Conservation (phyloP, 2,329 filamentous ascomycete genomes). For the Epichloe elymi region DNA sequence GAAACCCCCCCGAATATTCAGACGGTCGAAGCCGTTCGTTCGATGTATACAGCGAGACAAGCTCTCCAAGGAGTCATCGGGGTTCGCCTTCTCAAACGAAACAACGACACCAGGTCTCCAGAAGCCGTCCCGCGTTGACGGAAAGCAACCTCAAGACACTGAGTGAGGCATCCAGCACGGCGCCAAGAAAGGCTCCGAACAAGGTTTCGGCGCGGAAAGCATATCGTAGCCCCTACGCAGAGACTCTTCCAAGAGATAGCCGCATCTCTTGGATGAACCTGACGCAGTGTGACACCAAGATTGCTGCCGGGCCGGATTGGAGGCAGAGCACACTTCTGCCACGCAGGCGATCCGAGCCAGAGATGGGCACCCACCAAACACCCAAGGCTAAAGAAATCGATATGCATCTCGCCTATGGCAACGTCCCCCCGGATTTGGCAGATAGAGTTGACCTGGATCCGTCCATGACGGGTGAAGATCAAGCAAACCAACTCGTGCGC, state of each 20-base stretch:
- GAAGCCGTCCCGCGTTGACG: constrained; percentile 32
- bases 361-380: constrained; percentile 16
- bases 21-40: constrained; percentile 20
- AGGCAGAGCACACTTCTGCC: constrained; percentile 15
- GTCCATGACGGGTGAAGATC: constrained; percentile 34
- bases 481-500: constrained; percentile 47
- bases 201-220: constrained; percentile 9
- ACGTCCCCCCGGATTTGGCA: constrained; percentile 57
- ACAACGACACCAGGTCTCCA: constrained; percentile 17
- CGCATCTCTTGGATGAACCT: constrained; percentile 23
- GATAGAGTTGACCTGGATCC: constrained; percentile 34
- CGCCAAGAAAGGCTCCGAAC: constrained; percentile 29
- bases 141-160: constrained; percentile 38
- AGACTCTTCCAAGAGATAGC: constrained; percentile 29
- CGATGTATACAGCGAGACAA: constrained; percentile 21
- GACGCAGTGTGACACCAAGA: constrained; percentile 16
- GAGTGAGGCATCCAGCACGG: constrained; percentile 37
- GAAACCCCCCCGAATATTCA: constrained; percentile 15
- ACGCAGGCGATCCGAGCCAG: constrained; percentile 26
- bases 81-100: constrained; percentile 22
- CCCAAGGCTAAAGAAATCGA: constrained; percentile 48
- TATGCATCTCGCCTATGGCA: constrained; percentile 85
- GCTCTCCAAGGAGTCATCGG: constrained; percentile 29
- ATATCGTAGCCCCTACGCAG: constrained; percentile 24
- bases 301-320: constrained; percentile 7